Evolutionary conservation across 805 yeast species (phyloP).

Genomic region (Sugiyamaella lignohabitans): DNA sequence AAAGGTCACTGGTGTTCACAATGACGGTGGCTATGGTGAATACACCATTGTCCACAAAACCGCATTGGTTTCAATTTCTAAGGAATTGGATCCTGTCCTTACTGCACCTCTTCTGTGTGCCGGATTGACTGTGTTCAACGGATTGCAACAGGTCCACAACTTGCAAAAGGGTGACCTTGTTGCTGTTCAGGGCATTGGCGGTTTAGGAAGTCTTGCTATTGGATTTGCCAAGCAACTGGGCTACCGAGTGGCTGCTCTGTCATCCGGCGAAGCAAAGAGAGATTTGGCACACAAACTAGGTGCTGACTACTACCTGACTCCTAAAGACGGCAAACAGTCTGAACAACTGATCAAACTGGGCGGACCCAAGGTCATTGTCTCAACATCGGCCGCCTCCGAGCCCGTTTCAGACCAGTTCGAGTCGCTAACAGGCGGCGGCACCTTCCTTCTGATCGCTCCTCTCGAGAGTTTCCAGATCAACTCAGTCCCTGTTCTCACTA

Average conservation of each 20-base stretch:
- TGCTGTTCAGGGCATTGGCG: background rate
- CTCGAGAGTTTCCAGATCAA: background rate
- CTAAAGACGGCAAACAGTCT: background rate
- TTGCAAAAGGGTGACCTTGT: background rate
- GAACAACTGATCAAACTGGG: background rate
- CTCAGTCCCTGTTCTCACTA: background rate
- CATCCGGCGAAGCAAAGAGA: background rate
- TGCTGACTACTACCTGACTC: conserved; percentile 1
- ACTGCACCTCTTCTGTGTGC: conserved; percentile 2
- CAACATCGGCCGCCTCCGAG: background rate
- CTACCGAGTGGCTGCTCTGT: background rate
- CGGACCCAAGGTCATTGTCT: conserved; percentile 1
- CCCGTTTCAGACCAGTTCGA: background rate
- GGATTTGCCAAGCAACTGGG: background rate
- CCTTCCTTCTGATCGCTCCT: background rate
- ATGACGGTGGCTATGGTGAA: conserved; percentile 3
- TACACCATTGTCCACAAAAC: background rate
- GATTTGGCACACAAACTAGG: background rate
- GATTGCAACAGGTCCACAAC: background rate
- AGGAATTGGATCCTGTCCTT: conserved; percentile 2
- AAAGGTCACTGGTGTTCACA: conserved; percentile 1
- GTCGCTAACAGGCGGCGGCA: background rate
- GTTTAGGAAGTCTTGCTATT: background rate
- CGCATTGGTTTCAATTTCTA: background rate
- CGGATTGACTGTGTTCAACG: background rate